Percentiles rank a stretch among this genome's conserved stretches.
Evolutionary conservation across 176 grass and related monocot species (phyloP).

Genomic region (Tillandsia fasciculata): DNA sequence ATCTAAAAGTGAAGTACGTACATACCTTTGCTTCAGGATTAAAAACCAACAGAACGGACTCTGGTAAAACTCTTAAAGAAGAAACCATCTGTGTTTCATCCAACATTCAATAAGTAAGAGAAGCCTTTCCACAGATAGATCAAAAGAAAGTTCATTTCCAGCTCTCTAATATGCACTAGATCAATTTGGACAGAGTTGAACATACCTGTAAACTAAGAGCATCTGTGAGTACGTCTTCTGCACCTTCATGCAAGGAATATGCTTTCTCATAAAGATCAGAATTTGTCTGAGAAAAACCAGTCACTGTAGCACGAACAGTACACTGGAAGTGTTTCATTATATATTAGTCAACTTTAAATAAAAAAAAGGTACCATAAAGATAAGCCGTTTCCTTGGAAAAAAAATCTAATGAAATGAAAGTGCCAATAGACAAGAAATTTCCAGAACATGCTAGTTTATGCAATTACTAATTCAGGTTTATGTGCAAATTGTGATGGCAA

Average conservation of each 20-base stretch:
- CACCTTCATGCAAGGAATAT: slow-evolving; percentile 29
- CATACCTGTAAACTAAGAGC: slow-evolving; percentile 70
- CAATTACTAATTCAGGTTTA: neutral
- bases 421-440: neutral
- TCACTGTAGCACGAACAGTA: slow-evolving; percentile 51
- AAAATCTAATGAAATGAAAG: slow-evolving; percentile 7
- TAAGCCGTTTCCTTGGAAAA: neutral
- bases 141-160: neutral
- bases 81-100: slow-evolving; percentile 59
- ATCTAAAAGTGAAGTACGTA: slow-evolving; percentile 16
- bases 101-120: neutral
- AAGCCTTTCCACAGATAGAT: neutral
- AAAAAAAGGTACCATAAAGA: slow-evolving; percentile 1
- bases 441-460: neutral
- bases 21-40: slow-evolving; percentile 79
- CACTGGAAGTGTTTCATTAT: slow-evolving; percentile 48
- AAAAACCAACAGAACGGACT: slow-evolving; percentile 56
- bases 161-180: neutral
- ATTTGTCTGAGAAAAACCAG: slow-evolving; percentile 36
- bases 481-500: neutral
- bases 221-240: slow-evolving; percentile 53
- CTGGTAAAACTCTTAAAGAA: slow-evolving; percentile 68
- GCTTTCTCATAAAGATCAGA: slow-evolving; percentile 29
- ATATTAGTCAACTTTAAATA: slow-evolving; percentile 20
- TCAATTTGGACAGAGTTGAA: slow-evolving; percentile 8